A percentile compares a stretch with the other conserved stretches of the same genome.
These are phyloP conservation scores for Thermothelomyces thermophilus DNA, from an alignment of 2,329 filamentous ascomycete species.

Conservation along the genomic window DNA sequence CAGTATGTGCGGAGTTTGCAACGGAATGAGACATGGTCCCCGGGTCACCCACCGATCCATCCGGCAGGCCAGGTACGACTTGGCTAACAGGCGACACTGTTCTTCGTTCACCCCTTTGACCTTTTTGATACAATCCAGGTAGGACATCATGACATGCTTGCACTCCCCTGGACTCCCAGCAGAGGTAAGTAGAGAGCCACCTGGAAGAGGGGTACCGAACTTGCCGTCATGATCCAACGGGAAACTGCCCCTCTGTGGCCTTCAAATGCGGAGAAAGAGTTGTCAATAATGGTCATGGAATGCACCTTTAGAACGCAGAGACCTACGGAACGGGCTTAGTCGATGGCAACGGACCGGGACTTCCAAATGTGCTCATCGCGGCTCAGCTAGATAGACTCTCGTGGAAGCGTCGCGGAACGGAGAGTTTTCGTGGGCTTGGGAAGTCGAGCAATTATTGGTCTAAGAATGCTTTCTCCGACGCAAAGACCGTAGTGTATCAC, in stretches of 20 bases:
- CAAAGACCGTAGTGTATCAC: neutral
- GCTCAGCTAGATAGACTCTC: neutral
- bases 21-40: neutral
- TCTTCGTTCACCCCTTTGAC: constrained; percentile 78
- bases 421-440: too few species aligned
- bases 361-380: constrained; percentile 30
- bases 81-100: constrained; percentile 77
- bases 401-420: neutral
- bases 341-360: constrained; percentile 26
- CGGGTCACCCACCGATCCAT: constrained; percentile 74
- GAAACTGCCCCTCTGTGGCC: constrained; percentile 87
- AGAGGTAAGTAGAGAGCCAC: constrained; percentile 7
- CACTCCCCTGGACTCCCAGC: constrained; percentile 64
- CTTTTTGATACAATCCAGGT: constrained; percentile 81
- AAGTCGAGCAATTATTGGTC: too few species aligned
- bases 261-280: constrained; percentile 31
- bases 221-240: constrained; percentile 85
- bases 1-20: neutral
- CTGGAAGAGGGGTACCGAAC: constrained; percentile 12
- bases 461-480: too few species aligned
- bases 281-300: neutral
- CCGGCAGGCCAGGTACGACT: constrained; percentile 80
- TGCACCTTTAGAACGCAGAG: neutral
- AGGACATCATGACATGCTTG: constrained; percentile 78
- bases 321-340: constrained; percentile 32